These are phyloP conservation scores for Solanum arcanum DNA, from an alignment of 257 asterid species.

Conservation along the genomic window DNA sequence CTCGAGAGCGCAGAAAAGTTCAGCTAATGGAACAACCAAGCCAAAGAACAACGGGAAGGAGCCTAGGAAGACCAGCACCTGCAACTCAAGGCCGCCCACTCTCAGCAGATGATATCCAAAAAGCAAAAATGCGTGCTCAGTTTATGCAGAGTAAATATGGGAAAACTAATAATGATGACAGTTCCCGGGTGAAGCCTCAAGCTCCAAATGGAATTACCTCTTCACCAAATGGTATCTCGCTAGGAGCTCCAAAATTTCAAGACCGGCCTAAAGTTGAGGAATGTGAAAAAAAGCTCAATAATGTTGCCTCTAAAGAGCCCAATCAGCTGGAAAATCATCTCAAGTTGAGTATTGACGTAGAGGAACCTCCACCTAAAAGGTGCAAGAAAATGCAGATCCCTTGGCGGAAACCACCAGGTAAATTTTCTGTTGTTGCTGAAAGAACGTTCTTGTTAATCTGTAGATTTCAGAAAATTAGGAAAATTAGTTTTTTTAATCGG, in stretches of 20 bases:
- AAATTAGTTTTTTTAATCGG: neutral
- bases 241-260: slow-evolving; percentile 18
- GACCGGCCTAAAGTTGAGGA: slow-evolving; percentile 7
- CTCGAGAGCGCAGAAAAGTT: slow-evolving; percentile 78
- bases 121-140: slow-evolving; percentile 97
- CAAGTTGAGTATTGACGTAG: slow-evolving; percentile 23
- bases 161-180: slow-evolving; percentile 36
- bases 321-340: neutral
- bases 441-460: neutral
- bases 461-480: neutral
- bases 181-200: slow-evolving; percentile 33
- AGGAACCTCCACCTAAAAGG: slow-evolving; percentile 59
- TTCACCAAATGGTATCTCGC: slow-evolving; percentile 21
- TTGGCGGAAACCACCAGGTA: slow-evolving; percentile 86
- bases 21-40: slow-evolving; percentile 89
- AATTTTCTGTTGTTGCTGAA: slow-evolving; percentile 12
- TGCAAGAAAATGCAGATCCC: slow-evolving; percentile 55
- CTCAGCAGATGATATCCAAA: slow-evolving; percentile 98
- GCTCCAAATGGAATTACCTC: slow-evolving; percentile 29
- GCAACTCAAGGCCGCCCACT: slow-evolving; percentile 84
- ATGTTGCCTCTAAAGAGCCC: slow-evolving; percentile 10
- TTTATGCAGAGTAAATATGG: slow-evolving; percentile 67
- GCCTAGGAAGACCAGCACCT: slow-evolving; percentile 44
- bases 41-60: slow-evolving; percentile 55
- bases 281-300: slow-evolving; percentile 18